Base-by-base conservation (phyloP, 2,329 filamentous ascomycete species). In the Botrytis cinerea region DNA sequence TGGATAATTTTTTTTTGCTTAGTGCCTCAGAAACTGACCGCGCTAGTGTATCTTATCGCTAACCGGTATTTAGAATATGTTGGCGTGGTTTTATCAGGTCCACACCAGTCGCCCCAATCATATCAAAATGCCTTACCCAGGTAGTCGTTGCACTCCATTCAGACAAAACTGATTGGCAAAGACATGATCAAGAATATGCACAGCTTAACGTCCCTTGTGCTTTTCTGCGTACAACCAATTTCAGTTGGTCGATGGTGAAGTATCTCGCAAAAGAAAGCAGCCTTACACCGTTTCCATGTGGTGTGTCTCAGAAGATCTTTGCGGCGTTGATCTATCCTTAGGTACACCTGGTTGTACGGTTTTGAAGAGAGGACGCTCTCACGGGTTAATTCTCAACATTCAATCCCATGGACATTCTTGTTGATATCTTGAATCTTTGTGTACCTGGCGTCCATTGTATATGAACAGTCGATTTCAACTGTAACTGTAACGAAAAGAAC, bases 41-140 rank as follows among this genome's bases (percentile, higher is more conserved):
- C 66, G 54, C 66, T 68, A 71, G 63, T 59, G 62, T 59, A 63
- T 64, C 70, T 74, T 74, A 74, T 74, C 73, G 63, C 62, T 74
- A 74, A n/a, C 25, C 73, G 63, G 61, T 22, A 40, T 40, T 60
- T 22, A 45, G 32, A 28, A 9, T 68, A 4, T 18, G 40, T 8
- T 18, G 70, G 70, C 4, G 54, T 61, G 54, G 20, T 1, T 57
- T 16, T 68, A 68, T 68, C 66, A 22, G n/a, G 4, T 10, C 25
- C 38, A 38, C 38, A 38, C 8, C 38, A 38, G 38, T 35, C 35
- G 35, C 5, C 38, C 25, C 40, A 10, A 20, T 45, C 61, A 63
- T n/a, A 40, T 61, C 12, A 18, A n/a, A 61, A 25, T 18, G 2
- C 14, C 48, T 51, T 51, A 51, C 48, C 25, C 16, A 4, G 25